phyloP scores from a whole-genome alignment of 2,329 filamentous ascomycete species.

The Aspergillus spinulosporus region DNA sequence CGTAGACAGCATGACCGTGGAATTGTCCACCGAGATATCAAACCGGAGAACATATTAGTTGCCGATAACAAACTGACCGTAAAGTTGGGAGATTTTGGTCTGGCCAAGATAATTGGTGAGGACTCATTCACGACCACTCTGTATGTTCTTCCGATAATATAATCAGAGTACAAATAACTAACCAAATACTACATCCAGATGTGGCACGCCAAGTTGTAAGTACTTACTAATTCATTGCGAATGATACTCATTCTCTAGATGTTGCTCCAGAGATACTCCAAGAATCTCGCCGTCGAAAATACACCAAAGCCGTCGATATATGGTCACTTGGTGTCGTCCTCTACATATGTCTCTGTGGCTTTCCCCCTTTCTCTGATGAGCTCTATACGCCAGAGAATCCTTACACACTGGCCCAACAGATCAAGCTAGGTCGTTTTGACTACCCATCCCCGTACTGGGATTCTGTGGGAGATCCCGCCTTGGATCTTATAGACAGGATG shows the following conservation, averaged over 20 bases:
- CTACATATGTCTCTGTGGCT: constrained; percentile 95
- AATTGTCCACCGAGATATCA: constrained; percentile 97
- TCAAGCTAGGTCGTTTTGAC: constrained; percentile 83
- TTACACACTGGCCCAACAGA: constrained; percentile 84
- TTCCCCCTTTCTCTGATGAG: constrained; percentile 96
- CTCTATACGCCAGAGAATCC: constrained; percentile 78
- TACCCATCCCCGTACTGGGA: constrained; percentile 98
- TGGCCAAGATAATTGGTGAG: constrained; percentile 98
- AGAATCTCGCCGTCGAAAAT: constrained; percentile 76
- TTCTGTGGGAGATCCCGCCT: constrained; percentile 76
- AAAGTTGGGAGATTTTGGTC: constrained; percentile 93
- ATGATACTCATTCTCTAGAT: constrained; percentile 49
- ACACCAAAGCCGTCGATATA: constrained; percentile 91
- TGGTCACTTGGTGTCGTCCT: constrained; percentile 98
- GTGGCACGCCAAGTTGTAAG: constrained; percentile 85
- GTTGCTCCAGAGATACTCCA: constrained; percentile 94
- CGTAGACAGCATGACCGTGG: constrained; percentile 82
- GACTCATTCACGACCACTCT: constrained; percentile 96
- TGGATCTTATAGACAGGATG: constrained; percentile 95
- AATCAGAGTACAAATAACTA: background rate
- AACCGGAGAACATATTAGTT: constrained; percentile 92
- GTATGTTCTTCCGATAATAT: constrained; percentile 44
- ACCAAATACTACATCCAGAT: constrained; percentile 39
- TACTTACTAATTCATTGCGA: constrained; percentile 14
- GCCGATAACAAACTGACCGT: constrained; percentile 80